Conservation (phyloP, 2,329 filamentous ascomycete genomes). For the Diaporthe batatas region DNA sequence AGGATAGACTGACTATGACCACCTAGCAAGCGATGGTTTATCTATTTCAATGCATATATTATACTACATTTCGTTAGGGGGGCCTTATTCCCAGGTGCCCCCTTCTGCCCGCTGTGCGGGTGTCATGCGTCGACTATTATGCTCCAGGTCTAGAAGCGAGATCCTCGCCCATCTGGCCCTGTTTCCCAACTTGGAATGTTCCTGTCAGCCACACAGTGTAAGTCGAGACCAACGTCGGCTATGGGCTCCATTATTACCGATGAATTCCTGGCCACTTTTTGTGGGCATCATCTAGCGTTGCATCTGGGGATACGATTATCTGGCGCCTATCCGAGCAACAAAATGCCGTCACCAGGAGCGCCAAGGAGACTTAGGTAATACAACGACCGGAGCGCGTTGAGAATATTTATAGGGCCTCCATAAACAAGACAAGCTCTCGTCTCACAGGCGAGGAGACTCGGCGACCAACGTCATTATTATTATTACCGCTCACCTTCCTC, state of each 20-base stretch:
- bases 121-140: neutral
- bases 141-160: neutral
- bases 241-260: neutral
- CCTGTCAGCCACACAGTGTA: neutral
- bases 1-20: conserved; percentile 33
- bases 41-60: conserved; percentile 25
- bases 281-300: conserved; percentile 9
- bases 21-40: conserved; percentile 25
- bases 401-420: conserved; percentile 7
- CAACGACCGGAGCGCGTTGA: neutral
- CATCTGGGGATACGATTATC: neutral
- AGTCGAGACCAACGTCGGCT: neutral
- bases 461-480: neutral
- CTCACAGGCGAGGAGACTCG: conserved; percentile 20
- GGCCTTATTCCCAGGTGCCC: neutral
- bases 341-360: conserved; percentile 6
- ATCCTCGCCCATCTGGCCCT: neutral
- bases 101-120: neutral
- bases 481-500: neutral
- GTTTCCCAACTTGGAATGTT: neutral
- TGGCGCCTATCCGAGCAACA: neutral
- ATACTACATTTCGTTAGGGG: neutral
- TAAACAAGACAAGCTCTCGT: conserved; percentile 19
- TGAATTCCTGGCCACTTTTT: neutral
- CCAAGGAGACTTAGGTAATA: conserved; percentile 19